Evolutionary conservation across 2,329 filamentous ascomycete species (phyloP), one percentile per base, ranked within the genome.

Genomic region (Hyphodiscus sp.): DNA sequence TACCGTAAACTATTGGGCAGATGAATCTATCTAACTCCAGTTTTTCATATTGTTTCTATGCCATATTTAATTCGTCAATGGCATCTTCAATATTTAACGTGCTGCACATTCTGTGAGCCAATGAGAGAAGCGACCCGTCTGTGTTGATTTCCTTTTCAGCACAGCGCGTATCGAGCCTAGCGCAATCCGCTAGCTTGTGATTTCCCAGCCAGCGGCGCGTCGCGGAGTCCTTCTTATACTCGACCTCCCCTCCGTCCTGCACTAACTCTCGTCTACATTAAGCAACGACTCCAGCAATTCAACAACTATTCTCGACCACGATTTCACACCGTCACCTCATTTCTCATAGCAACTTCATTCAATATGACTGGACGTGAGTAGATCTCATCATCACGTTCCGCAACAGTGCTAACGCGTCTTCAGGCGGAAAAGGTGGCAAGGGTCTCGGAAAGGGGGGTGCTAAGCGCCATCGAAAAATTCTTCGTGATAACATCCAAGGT

Each of bases 401-500:
- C 41, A 49, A 16, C n/a, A 16, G 15, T 57, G 54, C 55, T 60
- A 51, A 63, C 61, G 59, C 56, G 56, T 63, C 58, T 60, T 47
- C 47, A 43, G 59, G 59, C 41, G 59, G 64, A 65, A 67, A 67
- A 80, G 91, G 91, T 76, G 91, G 91, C 74, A 96, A 96, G 85
- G 91, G 91, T 74, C 90, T 96, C 77, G 91, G 91, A 75, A 96
- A 96, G 86, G 91, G 91, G 65, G 91, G 91, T 75, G 92, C 92
- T 77, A 97, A 96, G 88, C 91, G 91, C 78, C 91, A 96, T 80
- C 86, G 92, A 71, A 96, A 96, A 89, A 96, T 96, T 81, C 83
- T 96, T 76, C 90, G 91, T 78, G 91, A 96, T 87, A 96, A 96
- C 88, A 96, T 96, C 73, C 91, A 96, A 81, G 91, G 91, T 79